Evolutionary conservation across 2,329 filamentous ascomycete genomes (phyloP).

Genomic region (Botrytis fragariae): DNA sequence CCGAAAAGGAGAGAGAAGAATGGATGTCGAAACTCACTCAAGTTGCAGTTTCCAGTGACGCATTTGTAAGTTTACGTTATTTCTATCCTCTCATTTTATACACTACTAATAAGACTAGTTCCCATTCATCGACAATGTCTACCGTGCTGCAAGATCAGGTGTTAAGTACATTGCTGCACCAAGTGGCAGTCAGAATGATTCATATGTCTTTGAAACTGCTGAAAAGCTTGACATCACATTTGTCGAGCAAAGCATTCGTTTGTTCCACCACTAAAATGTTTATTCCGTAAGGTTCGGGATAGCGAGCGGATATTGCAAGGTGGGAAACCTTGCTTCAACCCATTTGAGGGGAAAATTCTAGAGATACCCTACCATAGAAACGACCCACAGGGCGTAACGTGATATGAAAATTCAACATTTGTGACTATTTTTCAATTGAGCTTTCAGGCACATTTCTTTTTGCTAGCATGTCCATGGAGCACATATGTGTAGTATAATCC

Average conservation of each 20-base stretch:
- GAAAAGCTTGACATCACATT: conserved; percentile 92
- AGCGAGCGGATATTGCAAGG: conserved; percentile 25
- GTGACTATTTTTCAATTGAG: not conserved
- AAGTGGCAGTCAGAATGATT: conserved; percentile 83
- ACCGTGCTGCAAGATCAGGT: conserved; percentile 82
- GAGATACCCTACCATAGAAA: conserved; percentile 24
- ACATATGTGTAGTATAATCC: not conserved
- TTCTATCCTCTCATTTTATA: not conserved
- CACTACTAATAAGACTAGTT: conserved; percentile 56
- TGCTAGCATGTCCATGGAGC: not conserved
- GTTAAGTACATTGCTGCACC: conserved; percentile 96
- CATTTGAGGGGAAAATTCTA: conserved; percentile 9
- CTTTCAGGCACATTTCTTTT: not conserved
- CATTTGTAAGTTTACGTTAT: conserved; percentile 67
- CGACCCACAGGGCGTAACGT: conserved; percentile 7
- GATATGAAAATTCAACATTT: conserved; percentile 19
- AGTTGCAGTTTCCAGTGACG: conserved; percentile 89
- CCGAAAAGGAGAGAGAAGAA: conserved; percentile 75
- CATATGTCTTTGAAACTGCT: conserved; percentile 79
- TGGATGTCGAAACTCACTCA: conserved; percentile 81
- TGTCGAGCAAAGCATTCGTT: conserved; percentile 87
- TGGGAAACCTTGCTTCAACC: conserved; percentile 14
- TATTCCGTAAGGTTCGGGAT: conserved; percentile 5
- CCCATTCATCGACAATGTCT: conserved; percentile 98
- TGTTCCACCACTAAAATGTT: conserved; percentile 81